Evolutionary conservation across 176 grass and related monocot genomes (phyloP).

Genomic region (Elaeis guineensis): DNA sequence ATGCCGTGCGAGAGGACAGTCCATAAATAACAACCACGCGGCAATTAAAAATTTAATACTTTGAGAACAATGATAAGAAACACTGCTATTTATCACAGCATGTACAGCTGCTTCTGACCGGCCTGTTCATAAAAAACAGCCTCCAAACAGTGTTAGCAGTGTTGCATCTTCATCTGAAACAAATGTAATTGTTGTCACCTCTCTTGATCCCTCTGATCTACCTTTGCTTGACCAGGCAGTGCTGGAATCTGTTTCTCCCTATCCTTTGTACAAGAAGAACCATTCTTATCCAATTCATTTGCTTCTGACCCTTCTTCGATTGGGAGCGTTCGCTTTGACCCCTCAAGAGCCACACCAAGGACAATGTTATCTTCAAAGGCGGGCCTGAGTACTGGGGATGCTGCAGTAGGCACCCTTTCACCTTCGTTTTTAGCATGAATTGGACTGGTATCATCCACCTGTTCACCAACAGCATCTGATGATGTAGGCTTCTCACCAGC

Average conservation of each 20-base stretch:
- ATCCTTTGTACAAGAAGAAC: conserved; percentile 40
- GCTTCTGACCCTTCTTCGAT: conserved; percentile 66
- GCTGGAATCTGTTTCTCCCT: conserved; percentile 30
- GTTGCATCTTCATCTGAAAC: no score
- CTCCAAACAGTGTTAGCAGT: no score
- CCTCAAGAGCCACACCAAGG: conserved; percentile 83
- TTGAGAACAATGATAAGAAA: no score
- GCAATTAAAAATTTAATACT: no score
- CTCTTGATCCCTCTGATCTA: conserved; percentile 45
- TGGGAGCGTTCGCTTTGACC: conserved; percentile 85
- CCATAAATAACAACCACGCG: no score
- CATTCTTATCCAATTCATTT: conserved; percentile 50
- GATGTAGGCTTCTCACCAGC: conserved; percentile 25
- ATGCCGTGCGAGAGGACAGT: no score
- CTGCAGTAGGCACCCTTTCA: conserved; percentile 20
- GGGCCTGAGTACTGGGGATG: conserved; percentile 33
- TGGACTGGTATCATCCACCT: conserved; percentile 30
- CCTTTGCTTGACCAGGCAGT: conserved; percentile 34
- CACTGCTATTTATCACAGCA: no score
- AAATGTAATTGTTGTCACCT: conserved; percentile 12
- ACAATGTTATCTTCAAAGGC: conserved; percentile 92
- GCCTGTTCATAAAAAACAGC: no score
- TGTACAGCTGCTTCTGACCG: no score
- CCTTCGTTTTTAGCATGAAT: conserved; percentile 43
- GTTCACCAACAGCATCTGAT: conserved; percentile 23